phyloP scores from a whole-genome alignment of 192 early-diverging fungal species.

The Coemansia sp. region DNA sequence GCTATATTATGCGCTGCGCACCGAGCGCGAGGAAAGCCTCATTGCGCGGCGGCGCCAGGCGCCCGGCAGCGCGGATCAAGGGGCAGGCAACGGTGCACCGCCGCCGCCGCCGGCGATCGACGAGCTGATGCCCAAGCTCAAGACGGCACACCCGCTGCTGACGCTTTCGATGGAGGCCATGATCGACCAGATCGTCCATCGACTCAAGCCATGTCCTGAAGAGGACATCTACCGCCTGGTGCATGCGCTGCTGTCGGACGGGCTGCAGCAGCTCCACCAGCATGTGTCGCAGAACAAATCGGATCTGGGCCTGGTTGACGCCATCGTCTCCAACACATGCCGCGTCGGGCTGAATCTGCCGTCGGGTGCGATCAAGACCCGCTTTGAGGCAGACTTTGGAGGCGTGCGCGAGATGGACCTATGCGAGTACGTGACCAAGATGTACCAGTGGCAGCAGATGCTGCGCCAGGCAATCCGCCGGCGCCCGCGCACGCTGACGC shows the following conservation, averaged over 20 bases:
- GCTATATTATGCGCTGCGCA: slow-evolving; percentile 89
- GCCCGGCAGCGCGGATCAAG: neutral
- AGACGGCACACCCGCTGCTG: slow-evolving; percentile 90
- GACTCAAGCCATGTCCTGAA: slow-evolving; percentile 89
- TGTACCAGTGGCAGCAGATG: slow-evolving; percentile 91
- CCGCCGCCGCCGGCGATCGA: slow-evolving; percentile 57
- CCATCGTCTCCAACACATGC: slow-evolving; percentile 60
- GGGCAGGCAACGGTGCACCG: slow-evolving; percentile 5
- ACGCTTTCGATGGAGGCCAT: slow-evolving; percentile 97
- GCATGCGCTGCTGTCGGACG: slow-evolving; percentile 86
- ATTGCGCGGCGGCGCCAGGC: slow-evolving; percentile 52
- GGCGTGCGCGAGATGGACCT: slow-evolving; percentile 72
- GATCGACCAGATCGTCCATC: slow-evolving; percentile 93
- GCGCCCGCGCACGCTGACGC: slow-evolving; percentile 72
- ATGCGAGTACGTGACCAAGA: slow-evolving; percentile 71
- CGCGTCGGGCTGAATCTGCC: slow-evolving; percentile 86
- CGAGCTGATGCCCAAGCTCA: slow-evolving; percentile 90
- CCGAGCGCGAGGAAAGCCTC: slow-evolving; percentile 82
- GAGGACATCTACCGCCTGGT: slow-evolving; percentile 98
- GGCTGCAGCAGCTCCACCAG: slow-evolving; percentile 59
- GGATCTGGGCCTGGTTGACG: slow-evolving; percentile 18
- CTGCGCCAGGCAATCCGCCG: slow-evolving; percentile 80
- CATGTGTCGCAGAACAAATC: slow-evolving; percentile 25
- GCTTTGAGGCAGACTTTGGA: slow-evolving; percentile 93
- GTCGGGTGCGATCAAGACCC: slow-evolving; percentile 56